phyloP scores from a whole-genome alignment of 2,329 filamentous ascomycete species.

The Pestalotiopsis sp. region DNA sequence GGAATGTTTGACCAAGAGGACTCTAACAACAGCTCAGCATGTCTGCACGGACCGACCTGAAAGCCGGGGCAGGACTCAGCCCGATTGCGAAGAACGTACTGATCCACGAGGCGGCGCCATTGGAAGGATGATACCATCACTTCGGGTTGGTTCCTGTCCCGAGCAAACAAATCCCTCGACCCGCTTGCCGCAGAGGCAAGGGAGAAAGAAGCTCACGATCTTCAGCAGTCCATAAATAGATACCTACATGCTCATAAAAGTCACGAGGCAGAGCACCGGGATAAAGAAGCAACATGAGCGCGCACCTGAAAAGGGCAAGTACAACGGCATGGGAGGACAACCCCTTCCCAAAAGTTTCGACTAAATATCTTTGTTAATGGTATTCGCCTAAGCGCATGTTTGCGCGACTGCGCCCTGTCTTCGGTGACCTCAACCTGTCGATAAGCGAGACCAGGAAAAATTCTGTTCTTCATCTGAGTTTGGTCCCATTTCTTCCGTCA shows the following conservation, averaged over 20 bases:
- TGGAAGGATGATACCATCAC: not conserved
- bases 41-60: slow-evolving; percentile 10
- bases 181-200: not conserved
- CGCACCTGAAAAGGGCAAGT: not conserved
- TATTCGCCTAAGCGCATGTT: not conserved
- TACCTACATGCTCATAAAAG: too few species aligned
- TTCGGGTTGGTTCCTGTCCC: not conserved
- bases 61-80: not conserved
- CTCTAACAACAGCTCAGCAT: not conserved
- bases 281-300: not conserved
- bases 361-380: slow-evolving; percentile 2
- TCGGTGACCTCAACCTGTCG: not conserved
- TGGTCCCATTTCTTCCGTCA: not conserved
- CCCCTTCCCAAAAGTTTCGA: not conserved
- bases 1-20: slow-evolving; percentile 8
- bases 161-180: slow-evolving; percentile 1
- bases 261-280: not conserved
- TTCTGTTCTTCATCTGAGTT: not conserved
- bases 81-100: not conserved
- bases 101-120: not conserved
- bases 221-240: slow-evolving; percentile 6
- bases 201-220: not conserved
- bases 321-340: not conserved
- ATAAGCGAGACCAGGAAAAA: not conserved
- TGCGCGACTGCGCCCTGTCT: not conserved